These are phyloP conservation scores for Cenchrus purpureus DNA, from an alignment of 176 grass and related monocot genomes.

Conservation along the genomic window DNA sequence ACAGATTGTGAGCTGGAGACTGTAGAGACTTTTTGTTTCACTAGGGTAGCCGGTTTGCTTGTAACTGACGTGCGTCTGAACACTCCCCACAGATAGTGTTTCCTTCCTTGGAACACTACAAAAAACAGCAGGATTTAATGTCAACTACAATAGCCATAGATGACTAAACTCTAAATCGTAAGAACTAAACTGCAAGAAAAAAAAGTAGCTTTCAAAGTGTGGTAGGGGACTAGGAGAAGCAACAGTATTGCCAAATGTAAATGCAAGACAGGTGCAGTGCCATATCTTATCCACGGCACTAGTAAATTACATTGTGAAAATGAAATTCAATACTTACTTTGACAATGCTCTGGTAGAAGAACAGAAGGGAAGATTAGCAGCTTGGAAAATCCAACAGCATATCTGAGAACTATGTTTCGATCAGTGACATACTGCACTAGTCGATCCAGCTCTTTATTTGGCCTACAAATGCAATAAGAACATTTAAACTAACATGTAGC, in stretches of 20 bases:
- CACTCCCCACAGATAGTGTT: constrained; percentile 59
- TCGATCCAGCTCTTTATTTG: constrained; percentile 54
- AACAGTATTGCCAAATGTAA: constrained; percentile 2
- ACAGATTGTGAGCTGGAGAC: too few relatives aligned
- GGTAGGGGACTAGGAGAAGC: neutral
- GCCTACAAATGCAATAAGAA: constrained; percentile 43
- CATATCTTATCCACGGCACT: neutral
- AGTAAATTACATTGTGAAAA: constrained; percentile 15
- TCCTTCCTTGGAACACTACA: constrained; percentile 52
- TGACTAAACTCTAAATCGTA: neutral
- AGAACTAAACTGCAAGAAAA: neutral
- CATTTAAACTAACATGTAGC: constrained; percentile 29
- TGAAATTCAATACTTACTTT: constrained; percentile 52
- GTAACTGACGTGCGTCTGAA: constrained; percentile 40
- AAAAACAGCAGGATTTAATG: constrained; percentile 22
- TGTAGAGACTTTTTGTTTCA: constrained; percentile 10
- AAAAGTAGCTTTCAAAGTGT: neutral
- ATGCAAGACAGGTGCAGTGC: constrained; percentile 1
- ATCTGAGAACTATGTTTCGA: constrained; percentile 50
- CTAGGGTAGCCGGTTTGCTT: neutral
- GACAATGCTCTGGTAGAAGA: constrained; percentile 49
- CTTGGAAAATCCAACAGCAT: constrained; percentile 46
- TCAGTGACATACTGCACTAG: constrained; percentile 48
- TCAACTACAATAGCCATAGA: neutral
- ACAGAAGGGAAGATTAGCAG: constrained; percentile 58